Conservation (phyloP, 1,139 yeast species). For the Yamadazyma pseudoaaseri region DNA sequence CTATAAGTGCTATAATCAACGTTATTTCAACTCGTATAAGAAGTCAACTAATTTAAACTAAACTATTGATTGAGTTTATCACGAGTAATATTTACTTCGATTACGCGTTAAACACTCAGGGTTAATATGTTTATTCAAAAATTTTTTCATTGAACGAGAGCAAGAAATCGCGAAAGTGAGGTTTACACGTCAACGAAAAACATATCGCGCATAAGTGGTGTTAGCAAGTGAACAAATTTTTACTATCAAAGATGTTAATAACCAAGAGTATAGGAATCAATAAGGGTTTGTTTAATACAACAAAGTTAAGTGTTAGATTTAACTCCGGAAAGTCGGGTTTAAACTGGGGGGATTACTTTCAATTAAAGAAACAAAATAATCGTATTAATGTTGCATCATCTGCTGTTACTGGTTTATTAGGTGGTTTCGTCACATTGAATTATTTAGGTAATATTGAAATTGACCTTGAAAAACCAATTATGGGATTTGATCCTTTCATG, state of each 20-base stretch:
- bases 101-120: conserved; percentile 3
- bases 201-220: not conserved
- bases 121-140: conserved; percentile 1
- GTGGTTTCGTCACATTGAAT: conserved; percentile 72
- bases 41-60: too few relatives aligned
- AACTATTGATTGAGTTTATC: too few relatives aligned
- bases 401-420: conserved; percentile 61
- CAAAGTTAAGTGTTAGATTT: conserved; percentile 2
- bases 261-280: conserved; percentile 1
- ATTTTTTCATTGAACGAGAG: conserved; percentile 2
- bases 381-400: conserved; percentile 69
- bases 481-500: conserved; percentile 86
- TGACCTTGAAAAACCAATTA: conserved; percentile 76
- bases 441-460: conserved; percentile 77
- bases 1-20: too few relatives aligned
- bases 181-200: conserved; percentile 1
- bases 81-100: too few relatives aligned
- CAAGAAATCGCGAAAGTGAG: conserved; percentile 3
- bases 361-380: conserved; percentile 73
- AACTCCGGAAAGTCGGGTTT: conserved; percentile 18
- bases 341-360: conserved; percentile 78
- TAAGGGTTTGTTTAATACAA: conserved; percentile 4
- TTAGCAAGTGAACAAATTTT: not conserved
- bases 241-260: conserved; percentile 1
- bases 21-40: too few relatives aligned